These are phyloP conservation scores for Amanita rubescens DNA, from an alignment of 768 basidiomycete species.

Conservation along the genomic window DNA sequence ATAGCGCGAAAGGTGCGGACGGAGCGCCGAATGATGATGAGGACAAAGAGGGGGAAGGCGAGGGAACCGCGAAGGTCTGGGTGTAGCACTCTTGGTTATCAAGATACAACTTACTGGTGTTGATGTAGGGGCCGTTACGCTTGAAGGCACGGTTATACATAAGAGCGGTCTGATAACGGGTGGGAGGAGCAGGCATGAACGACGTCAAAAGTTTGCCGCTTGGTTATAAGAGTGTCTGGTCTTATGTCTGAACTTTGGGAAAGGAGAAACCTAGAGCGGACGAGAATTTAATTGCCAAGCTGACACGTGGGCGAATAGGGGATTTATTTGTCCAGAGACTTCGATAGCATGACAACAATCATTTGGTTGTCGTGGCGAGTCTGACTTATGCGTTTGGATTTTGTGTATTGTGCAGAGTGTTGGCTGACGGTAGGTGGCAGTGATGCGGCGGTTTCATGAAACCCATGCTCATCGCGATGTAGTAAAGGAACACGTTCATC, in stretches of 20 bases:
- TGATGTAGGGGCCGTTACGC: constrained; percentile 75
- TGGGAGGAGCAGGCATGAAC: constrained; percentile 67
- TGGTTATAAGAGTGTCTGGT: not conserved
- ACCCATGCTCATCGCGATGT: too few species aligned
- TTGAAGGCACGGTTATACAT: constrained; percentile 96
- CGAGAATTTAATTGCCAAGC: constrained; percentile 68
- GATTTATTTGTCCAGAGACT: too few species aligned
- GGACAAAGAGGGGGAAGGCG: constrained; percentile 48
- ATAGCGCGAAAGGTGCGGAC: constrained; percentile 26
- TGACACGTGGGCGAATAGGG: too few species aligned
- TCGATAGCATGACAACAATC: too few species aligned
- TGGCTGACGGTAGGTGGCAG: too few species aligned
- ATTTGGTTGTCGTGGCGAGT: too few species aligned
- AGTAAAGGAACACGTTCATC: too few species aligned
- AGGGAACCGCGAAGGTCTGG: constrained; percentile 89
- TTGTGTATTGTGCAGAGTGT: too few species aligned
- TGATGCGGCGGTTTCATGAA: too few species aligned
- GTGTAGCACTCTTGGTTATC: constrained; percentile 33
- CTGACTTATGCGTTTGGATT: too few species aligned
- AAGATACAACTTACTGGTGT: not conserved
- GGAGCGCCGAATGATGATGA: constrained; percentile 39
- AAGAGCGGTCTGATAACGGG: constrained; percentile 97
- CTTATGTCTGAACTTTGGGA: constrained; percentile 74
- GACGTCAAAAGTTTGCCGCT: constrained; percentile 54
- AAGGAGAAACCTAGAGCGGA: constrained; percentile 77